phyloP scores from a whole-genome alignment of 495 filamentous ascomycete species.

The Aspergillus incahuasiensis region DNA sequence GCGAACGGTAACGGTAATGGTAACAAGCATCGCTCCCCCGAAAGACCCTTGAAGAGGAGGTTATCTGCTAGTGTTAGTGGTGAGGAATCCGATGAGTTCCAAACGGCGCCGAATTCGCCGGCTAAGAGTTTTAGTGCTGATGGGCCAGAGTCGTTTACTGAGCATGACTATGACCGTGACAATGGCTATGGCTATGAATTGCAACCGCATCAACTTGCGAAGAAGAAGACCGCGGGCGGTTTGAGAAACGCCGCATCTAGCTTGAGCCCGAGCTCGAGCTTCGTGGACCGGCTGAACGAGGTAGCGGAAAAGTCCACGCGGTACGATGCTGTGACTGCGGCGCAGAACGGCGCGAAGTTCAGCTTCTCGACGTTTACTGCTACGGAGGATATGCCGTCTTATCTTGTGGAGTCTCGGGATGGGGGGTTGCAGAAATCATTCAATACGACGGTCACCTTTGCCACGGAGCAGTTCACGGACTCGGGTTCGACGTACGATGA shows the following conservation, averaged over 20 bases:
- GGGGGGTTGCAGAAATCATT: conserved; percentile 26
- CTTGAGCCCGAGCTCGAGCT: conserved; percentile 11
- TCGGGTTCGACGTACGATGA: conserved; percentile 29
- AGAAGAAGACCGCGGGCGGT: not conserved
- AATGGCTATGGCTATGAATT: not conserved
- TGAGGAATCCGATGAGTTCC: conserved; percentile 24
- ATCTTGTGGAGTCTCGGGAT: conserved; percentile 15
- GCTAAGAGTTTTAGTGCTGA: conserved; percentile 11
- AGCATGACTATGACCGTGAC: not conserved
- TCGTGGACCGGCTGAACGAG: conserved; percentile 22
- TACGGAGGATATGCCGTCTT: conserved; percentile 10
- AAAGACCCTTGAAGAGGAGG: conserved; percentile 22
- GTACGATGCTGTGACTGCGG: conserved; percentile 13
- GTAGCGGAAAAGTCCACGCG: conserved; percentile 15
- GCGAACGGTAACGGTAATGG: too few relatives aligned
- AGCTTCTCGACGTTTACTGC: conserved; percentile 27
- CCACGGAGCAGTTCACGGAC: too few relatives aligned
- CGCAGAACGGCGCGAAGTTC: conserved; percentile 7
- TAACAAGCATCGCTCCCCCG: not conserved
- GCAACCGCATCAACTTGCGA: conserved; percentile 2
- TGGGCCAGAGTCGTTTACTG: not conserved
- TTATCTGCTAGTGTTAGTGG: conserved; percentile 17
- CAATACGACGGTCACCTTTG: conserved; percentile 20
- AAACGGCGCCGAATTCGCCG: conserved; percentile 40
- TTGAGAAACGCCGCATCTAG: not conserved